phyloP scores from a whole-genome alignment of 495 filamentous ascomycete species.

The Immersiella caudata region DNA sequence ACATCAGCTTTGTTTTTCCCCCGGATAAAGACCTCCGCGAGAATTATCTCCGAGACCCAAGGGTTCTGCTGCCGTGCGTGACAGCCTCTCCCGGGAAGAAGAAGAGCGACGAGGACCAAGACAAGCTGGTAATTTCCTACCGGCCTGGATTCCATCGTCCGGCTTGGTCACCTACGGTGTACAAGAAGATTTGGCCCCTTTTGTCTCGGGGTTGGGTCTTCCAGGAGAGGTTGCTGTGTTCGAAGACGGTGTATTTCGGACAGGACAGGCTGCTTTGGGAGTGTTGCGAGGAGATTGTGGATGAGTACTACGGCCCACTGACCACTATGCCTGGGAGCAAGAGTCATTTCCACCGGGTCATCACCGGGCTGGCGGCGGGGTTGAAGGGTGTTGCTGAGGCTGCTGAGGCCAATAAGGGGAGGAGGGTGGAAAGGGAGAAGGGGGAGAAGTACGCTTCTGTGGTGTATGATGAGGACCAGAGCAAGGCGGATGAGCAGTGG shows the following conservation, averaged over 20 bases:
- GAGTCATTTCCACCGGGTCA: slow-evolving; percentile 14
- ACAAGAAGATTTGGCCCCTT: slow-evolving; percentile 17
- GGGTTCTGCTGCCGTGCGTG: slow-evolving; percentile 13
- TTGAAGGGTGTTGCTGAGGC: not conserved
- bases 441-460: not conserved
- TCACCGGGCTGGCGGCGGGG: slow-evolving; percentile 9
- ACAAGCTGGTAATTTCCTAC: slow-evolving; percentile 10
- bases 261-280: slow-evolving; percentile 24
- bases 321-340: slow-evolving; percentile 15
- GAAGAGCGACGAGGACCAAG: not conserved
- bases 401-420: not conserved
- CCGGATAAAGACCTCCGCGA: not conserved
- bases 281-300: slow-evolving; percentile 17
- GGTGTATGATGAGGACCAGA: not conserved
- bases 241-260: slow-evolving; percentile 21
- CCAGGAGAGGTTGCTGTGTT: slow-evolving; percentile 22
- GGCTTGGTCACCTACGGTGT: slow-evolving; percentile 2
- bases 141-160: slow-evolving; percentile 13
- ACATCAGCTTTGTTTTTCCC: slow-evolving; percentile 18
- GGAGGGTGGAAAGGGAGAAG: not conserved
- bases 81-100: not conserved
- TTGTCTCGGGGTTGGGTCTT: slow-evolving; percentile 25
- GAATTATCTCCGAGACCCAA: slow-evolving; percentile 13
- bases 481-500: slow-evolving; percentile 12
- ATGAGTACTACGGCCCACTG: slow-evolving; percentile 18